Evolutionary conservation across 2,329 filamentous ascomycete genomes (phyloP).

Genomic region (Fusarium sp.): DNA sequence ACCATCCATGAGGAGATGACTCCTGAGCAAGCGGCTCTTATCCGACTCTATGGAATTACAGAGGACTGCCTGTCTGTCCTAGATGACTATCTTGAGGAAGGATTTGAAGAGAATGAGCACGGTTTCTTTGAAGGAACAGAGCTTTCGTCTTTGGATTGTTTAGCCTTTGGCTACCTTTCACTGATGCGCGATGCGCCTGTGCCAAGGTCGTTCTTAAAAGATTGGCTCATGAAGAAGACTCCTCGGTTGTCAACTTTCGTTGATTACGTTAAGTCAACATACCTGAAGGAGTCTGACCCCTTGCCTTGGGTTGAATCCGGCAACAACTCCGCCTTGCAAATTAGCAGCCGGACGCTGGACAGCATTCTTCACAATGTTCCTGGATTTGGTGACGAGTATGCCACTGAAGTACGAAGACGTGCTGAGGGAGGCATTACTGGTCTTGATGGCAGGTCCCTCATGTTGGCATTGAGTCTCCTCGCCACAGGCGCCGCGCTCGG

Average conservation of each 20-base stretch:
- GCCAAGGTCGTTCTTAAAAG: conserved; percentile 58
- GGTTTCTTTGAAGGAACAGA: conserved; percentile 50
- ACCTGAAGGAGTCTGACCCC: conserved; percentile 35
- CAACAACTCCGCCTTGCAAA: conserved; percentile 40
- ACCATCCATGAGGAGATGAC: conserved; percentile 73
- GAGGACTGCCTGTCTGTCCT: conserved; percentile 79
- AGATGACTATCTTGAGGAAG: conserved; percentile 63
- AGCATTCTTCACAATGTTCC: conserved; percentile 55
- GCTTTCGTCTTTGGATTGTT: conserved; percentile 73
- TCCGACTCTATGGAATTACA: conserved; percentile 81
- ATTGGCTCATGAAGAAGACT: conserved; percentile 56
- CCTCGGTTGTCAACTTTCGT: conserved; percentile 53
- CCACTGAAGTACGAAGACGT: conserved; percentile 54
- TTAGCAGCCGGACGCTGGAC: conserved; percentile 52
- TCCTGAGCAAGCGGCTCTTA: conserved; percentile 78
- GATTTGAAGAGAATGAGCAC: conserved; percentile 44
- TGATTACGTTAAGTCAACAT: conserved; percentile 47
- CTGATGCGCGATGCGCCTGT: conserved; percentile 72
- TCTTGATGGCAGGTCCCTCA: conserved; percentile 51
- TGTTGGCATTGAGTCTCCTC: conserved; percentile 53
- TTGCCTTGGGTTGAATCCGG: conserved; percentile 49
- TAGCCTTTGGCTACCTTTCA: conserved; percentile 83
- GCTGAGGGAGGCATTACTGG: conserved; percentile 52
- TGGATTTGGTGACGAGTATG: conserved; percentile 54
- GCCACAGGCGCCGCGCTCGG: conserved; percentile 56